Evolutionary conservation across 345 rosid species (phyloP), one percentile per base, ranked within the genome.

Genomic region (Eucalyptus rudis): DNA sequence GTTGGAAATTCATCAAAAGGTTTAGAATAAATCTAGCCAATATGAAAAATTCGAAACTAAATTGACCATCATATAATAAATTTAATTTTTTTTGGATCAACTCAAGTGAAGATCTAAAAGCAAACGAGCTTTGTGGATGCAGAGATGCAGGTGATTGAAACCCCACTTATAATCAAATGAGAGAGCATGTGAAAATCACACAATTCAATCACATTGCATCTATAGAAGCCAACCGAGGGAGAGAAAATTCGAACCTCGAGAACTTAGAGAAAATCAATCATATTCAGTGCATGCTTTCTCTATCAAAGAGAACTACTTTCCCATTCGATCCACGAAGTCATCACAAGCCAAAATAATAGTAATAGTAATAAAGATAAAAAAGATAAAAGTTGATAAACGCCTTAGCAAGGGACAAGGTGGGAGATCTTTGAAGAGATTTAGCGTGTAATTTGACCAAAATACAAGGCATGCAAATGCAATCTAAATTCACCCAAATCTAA

Each of bases 51-150:
- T 68, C 17, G 5, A 8, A 10, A 33, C 3, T 33, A 11, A 33
- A 68, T 68, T 33, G 2, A 3, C 0, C 0, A 5, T 17, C 10
- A 4, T 33, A 10, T 1, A 19, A 33, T 36, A 9, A 36, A 17
- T 71, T 17, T 19, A 33, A 52, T 3, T 51, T 1, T 52, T 19
- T 19, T 52, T 52, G 2, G 1, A 52, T 52, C 25, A 52, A 31
- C 22, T 66, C 43, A 16, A 31, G 79, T 66, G 79, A 66, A 31
- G 22, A 66, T 66, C 20, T 31, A 17, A 31, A 66, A 16, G 22
- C 79, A 31, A 19, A 31, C 22, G 22, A 66, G 10, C 79, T 66
- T 31, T 2, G 10, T 66, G 40, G 11, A 66, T 66, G 22, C 40
- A 66, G 22, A n/a, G 40, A 31, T 66, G 79, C 20, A 13, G 10